Conservation (phyloP, 2,329 filamentous ascomycete species). For the Curvularia sp. region DNA sequence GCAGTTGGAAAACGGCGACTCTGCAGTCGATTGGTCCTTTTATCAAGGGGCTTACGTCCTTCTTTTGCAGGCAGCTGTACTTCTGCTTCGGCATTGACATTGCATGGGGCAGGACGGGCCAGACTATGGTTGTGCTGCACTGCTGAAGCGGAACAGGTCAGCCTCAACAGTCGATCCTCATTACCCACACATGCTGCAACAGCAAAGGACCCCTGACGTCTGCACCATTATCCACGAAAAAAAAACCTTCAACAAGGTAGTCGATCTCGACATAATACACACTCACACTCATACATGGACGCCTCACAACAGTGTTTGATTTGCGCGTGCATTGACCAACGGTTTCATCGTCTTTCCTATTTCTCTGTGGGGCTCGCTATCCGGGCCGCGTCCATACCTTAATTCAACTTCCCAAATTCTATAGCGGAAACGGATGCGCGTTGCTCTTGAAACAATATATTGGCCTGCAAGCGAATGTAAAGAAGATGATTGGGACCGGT, state of each 20-base stretch:
- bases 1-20: conserved; percentile 2
- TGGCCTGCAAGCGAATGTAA: neutral
- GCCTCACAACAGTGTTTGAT: conserved; percentile 6
- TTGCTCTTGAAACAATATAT: conserved; percentile 3
- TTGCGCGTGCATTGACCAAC: conserved; percentile 14
- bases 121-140: neutral
- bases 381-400: conserved; percentile 20
- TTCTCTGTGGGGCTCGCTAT: conserved; percentile 15
- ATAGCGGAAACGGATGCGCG: conserved; percentile 1
- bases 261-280: neutral
- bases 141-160: conserved; percentile 8
- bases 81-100: conserved; percentile 8
- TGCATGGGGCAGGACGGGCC: conserved; percentile 7
- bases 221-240: conserved; percentile 2
- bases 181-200: neutral
- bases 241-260: neutral
- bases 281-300: neutral
- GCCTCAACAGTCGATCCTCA: conserved; percentile 7
- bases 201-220: neutral
- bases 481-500: neutral
- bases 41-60: neutral
- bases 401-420: conserved; percentile 14
- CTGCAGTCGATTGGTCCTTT: conserved; percentile 11
- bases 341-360: conserved; percentile 11
- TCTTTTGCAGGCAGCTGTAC: neutral